Percentiles rank a stretch among this genome's conserved stretches.
Conservation (phyloP, 1,284 basidiomycete species). For the Mycena citricolor region DNA sequence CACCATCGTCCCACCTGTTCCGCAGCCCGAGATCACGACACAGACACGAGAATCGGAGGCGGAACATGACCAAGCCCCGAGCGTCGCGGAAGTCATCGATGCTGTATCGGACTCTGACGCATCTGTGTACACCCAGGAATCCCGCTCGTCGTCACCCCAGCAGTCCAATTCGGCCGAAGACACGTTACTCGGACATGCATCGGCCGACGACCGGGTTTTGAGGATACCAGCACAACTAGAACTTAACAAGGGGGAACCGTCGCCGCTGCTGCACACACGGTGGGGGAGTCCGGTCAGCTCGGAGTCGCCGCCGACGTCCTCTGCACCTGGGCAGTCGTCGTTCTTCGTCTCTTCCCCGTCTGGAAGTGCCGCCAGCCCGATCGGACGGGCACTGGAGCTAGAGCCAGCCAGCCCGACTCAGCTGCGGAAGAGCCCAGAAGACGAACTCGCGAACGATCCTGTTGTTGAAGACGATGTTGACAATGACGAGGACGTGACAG, state of each 20-base stretch:
- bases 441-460: too few relatives aligned
- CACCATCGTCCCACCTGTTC: slow-evolving; percentile 15
- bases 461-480: slow-evolving; percentile 8
- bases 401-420: slow-evolving; percentile 16
- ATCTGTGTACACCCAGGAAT: slow-evolving; percentile 35
- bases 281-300: slow-evolving; percentile 24
- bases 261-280: slow-evolving; percentile 22
- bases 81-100: too few relatives aligned
- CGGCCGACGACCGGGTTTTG: slow-evolving; percentile 8
- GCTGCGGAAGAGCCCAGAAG: slow-evolving; percentile 25
- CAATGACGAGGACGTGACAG: slow-evolving; percentile 3
- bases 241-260: slow-evolving; percentile 15
- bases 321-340: slow-evolving; percentile 10
- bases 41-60: slow-evolving; percentile 4
- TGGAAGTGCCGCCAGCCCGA: slow-evolving; percentile 16
- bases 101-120: slow-evolving; percentile 30
- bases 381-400: slow-evolving; percentile 18
- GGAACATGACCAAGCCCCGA: slow-evolving; percentile 15
- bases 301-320: slow-evolving; percentile 15
- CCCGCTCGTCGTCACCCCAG: slow-evolving; percentile 21
- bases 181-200: background rate
- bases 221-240: slow-evolving; percentile 12
- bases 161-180: slow-evolving; percentile 9
- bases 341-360: slow-evolving; percentile 17
- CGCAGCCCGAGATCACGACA: slow-evolving; percentile 12